Evolutionary conservation across 2,329 filamentous ascomycete genomes (phyloP), one percentile per base, ranked within the genome.

Genomic region (Talaromyces sp.): DNA sequence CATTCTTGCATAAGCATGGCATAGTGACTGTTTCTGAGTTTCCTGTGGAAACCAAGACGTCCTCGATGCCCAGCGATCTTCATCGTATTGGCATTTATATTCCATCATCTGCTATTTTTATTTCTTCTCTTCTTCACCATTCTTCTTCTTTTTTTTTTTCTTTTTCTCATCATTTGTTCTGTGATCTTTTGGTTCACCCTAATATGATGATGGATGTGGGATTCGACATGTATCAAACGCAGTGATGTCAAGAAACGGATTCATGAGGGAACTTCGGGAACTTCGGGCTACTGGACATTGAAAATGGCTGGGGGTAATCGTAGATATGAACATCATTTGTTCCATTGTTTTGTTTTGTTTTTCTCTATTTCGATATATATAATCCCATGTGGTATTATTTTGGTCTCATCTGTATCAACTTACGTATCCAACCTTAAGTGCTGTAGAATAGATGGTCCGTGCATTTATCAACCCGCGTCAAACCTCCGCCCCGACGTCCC

Each of bases 151-250:
- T 56, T 47, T 35, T 48, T 40, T 48, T 47, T 45, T 56, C 51
- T 55, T 30, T 22, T 57, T 37, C 55, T 45, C 55, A 55, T 58
- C 60, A 61, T 63, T 68, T 61, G 62, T 61, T 67, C 62, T 63
- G 49, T 61, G 55, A 62, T 61, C 52, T 62, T 45, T 61, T 56
- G 43, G 47, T 54, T 54, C 56, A 54, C 51, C 58, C 49, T 63
- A 63, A 64, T 63, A 58, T 51, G 56, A 63, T 49, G 56, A 54
- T 58, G 56, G 54, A 57, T 52, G 60, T 61, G 58, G 54, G 46
- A 59, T 56, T 57, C 49, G 60, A 36, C 56, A 62, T 64, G 62
- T 63, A 61, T 62, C 61, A 64, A 62, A 62, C 57, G 61, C 57
- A 61, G 61, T 61, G 57, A 64, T 64, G 55, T 63, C 59, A 59